Base-by-base conservation (phyloP, 768 basidiomycete genomes). In the Lactarius tabidus region DNA sequence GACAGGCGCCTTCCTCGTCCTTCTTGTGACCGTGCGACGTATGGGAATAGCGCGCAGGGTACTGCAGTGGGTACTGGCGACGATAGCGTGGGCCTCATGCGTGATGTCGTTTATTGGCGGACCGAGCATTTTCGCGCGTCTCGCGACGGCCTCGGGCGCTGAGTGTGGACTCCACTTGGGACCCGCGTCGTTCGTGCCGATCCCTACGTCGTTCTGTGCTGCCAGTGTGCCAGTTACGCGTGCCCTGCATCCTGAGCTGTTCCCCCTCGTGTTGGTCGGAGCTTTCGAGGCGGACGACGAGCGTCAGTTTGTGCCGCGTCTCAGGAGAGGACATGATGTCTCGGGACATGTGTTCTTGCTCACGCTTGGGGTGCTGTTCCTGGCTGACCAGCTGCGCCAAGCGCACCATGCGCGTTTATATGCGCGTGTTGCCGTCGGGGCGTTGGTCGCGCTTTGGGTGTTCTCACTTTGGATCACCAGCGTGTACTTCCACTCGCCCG, bases 271-370 rank as follows among this genome's bases (percentile, higher is more conserved):
- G 26, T 69, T 82, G 59, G n/a, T n/a, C 56, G 74, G 6, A 35
- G 79, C 80, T 1, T 23, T 14, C 14, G 74, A 76, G 5, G 17
- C 38, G 12, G 35, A 31, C 1, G 14, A n/a, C 3, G 56, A 55
- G 2, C 79, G 60, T n/a, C 61, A 77, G 17, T 88, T 72, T 0
- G 70, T 75, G 2, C 91, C 94, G 10, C 78, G 89, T 33, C 77
- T 96, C 67, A 81, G 85, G 60, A 83, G 80, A 48, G 96, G 96
- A 0, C 94, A 97, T 73, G 96, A 98, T 71, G 85, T 98, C 17
- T 95, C 93, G 0, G 96, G 96, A 8, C 96, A 98, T 72, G 80
- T 94, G 35, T 98, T 97, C 78, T 82, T 98, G 66, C 82, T 98
- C 68, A 89, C 89, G 2, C 83, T 96, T 79, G 80, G 87, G 17